A percentile compares a stretch with the other conserved stretches of the same genome.
Conservation (phyloP, 225 moss, liverwort and hornwort species). For the Straminergon stramineum region DNA sequence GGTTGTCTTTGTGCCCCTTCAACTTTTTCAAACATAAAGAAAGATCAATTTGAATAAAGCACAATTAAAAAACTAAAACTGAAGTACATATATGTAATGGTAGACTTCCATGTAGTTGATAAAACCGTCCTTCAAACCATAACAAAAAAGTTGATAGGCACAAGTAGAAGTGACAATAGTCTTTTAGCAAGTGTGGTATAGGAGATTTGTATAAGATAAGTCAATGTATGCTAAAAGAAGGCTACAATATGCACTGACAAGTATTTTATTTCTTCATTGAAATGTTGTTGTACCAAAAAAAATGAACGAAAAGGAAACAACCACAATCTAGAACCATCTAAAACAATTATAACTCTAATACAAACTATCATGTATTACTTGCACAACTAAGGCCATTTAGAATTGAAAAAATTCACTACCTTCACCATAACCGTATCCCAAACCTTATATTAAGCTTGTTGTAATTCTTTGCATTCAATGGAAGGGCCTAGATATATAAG, state of each 20-base stretch:
- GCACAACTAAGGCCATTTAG: not conserved
- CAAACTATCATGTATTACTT: not conserved
- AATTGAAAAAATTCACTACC: not conserved
- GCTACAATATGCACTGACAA: fast-evolving
- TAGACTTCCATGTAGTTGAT: not conserved
- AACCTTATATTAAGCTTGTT: not conserved
- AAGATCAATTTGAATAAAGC: not conserved
- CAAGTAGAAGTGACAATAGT: not conserved
- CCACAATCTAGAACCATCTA: not conserved
- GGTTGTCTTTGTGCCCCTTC: not conserved
- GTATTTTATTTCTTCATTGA: too few species aligned
- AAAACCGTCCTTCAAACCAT: not conserved
- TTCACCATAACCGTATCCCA: not conserved
- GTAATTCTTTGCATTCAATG: not conserved
- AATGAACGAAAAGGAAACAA: not conserved
- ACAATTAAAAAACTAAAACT: not conserved
- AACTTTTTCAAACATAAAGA: too few species aligned
- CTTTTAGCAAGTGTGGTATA: not conserved
- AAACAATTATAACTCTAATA: not conserved
- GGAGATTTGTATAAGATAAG: not conserved
- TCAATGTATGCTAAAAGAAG: not conserved
- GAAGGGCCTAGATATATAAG: not conserved
- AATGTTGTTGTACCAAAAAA: not conserved
- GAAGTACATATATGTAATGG: fast-evolving
- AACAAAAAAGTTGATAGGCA: not conserved